Conservation (phyloP, 164 flowering plant species). For the Vitis cinerea region DNA sequence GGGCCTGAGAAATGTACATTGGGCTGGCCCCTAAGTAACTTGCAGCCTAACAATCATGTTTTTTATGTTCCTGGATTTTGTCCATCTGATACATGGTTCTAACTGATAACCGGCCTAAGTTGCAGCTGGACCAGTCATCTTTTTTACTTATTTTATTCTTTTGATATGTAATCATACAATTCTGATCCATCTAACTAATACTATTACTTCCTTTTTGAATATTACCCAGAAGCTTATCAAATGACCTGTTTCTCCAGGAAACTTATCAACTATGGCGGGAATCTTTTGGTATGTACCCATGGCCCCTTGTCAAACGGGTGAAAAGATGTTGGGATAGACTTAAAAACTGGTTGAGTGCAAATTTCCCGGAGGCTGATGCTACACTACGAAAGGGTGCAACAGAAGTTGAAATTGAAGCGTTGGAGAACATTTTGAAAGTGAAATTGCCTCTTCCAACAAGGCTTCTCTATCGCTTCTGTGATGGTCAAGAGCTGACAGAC, state of each 20-base stretch:
- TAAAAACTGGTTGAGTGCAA: constrained; percentile 43
- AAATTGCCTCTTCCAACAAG: constrained; percentile 80
- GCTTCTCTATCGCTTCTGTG: constrained; percentile 74
- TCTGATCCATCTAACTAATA: background rate
- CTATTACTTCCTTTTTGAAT: background rate
- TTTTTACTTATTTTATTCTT: background rate
- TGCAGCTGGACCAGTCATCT: background rate
- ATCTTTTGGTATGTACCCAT: constrained; percentile 66
- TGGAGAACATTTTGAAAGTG: constrained; percentile 59
- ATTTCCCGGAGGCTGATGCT: constrained; percentile 50
- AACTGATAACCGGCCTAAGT: background rate
- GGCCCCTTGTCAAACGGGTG: constrained; percentile 60
- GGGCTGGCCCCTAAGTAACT: background rate
- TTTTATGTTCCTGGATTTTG: too few relatives aligned
- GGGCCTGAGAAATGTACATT: background rate
- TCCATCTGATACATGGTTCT: background rate
- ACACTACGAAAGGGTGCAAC: constrained; percentile 73
- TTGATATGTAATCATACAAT: background rate
- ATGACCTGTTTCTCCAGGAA: constrained; percentile 30
- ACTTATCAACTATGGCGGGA: constrained; percentile 73
- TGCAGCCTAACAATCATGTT: too few relatives aligned
- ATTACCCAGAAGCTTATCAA: background rate
- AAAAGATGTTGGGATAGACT: constrained; percentile 59
- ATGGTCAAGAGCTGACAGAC: constrained; percentile 63
- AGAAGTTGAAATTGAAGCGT: constrained; percentile 57